phyloP scores from a whole-genome alignment of 2,329 filamentous ascomycete species.

The Sphaerostilbella broomeana region DNA sequence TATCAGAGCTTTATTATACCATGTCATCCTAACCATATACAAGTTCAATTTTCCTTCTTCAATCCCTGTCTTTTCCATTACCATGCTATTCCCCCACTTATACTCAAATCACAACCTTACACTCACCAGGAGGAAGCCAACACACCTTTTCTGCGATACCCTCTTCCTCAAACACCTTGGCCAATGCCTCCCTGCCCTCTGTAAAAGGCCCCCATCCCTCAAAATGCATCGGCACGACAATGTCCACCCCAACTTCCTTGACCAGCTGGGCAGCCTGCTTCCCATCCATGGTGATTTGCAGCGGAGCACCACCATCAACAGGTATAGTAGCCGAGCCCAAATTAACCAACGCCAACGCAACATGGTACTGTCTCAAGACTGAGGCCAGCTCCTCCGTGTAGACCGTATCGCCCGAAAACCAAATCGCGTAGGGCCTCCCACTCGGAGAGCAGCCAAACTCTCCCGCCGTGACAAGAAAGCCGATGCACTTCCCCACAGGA shows the following conservation, averaged over 20 bases:
- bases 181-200: constrained; percentile 27
- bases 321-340: constrained; percentile 30
- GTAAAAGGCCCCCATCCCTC: constrained; percentile 41
- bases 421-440: constrained; percentile 39
- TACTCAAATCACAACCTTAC: constrained; percentile 8
- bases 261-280: constrained; percentile 33
- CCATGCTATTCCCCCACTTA: not conserved
- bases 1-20: not conserved
- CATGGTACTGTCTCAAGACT: constrained; percentile 30
- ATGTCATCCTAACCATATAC: too few species aligned
- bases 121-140: constrained; percentile 28
- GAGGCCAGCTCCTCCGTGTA: constrained; percentile 34
- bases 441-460: constrained; percentile 33
- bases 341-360: constrained; percentile 35
- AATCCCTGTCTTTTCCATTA: not conserved
- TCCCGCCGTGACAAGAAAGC: constrained; percentile 34
- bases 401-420: constrained; percentile 43
- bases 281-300: constrained; percentile 40
- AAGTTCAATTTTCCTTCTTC: not conserved
- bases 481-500: constrained; percentile 37
- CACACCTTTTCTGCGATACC: constrained; percentile 28
- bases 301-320: constrained; percentile 16
- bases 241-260: constrained; percentile 32
- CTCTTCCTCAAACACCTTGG: constrained; percentile 26
- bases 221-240: constrained; percentile 41